phyloP scores from a whole-genome alignment of 73 alveolate species.

The Tetrahymena malaccensis region DNA sequence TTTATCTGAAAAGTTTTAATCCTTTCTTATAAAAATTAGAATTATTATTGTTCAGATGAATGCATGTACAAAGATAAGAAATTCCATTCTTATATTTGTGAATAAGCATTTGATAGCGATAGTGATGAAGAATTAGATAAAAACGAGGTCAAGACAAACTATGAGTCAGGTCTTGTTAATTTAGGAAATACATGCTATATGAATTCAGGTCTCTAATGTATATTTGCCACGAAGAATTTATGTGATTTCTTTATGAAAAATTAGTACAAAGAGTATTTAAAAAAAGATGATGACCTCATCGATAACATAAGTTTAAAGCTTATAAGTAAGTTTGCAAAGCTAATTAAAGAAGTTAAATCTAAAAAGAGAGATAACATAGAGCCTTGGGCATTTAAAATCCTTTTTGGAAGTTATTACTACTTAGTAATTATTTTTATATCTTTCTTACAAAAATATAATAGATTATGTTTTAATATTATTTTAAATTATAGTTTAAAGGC shows the following conservation, averaged over 20 bases:
- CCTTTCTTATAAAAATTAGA: neutral
- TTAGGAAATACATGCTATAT: constrained; percentile 40
- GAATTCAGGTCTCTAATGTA: constrained; percentile 24
- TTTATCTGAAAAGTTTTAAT: neutral
- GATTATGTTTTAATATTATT: neutral
- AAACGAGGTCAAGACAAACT: neutral
- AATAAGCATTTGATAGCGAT: constrained; percentile 23
- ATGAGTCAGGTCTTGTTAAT: constrained; percentile 17
- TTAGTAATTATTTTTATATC: neutral
- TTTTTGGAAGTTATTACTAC: neutral
- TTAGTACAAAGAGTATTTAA: neutral
- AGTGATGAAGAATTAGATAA: constrained; percentile 32
- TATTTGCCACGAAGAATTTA: constrained; percentile 7
- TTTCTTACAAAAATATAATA: neutral
- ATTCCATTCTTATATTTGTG: constrained; percentile 18
- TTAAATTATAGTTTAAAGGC: constrained; percentile 5
- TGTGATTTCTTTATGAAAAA: neutral
- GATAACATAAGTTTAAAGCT: constrained; percentile 6
- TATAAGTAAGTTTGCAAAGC: neutral
- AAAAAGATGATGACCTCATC: neutral
- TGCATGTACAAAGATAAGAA: constrained; percentile 30
- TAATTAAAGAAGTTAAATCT: neutral
- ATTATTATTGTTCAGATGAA: constrained; percentile 9
- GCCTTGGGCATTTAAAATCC: constrained; percentile 1
- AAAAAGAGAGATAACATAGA: neutral